A percentile compares a stretch with the other conserved stretches of the same genome.
Evolutionary conservation across 352 stramenopile species (phyloP).

Genomic region (Globisporangium mamillatum): DNA sequence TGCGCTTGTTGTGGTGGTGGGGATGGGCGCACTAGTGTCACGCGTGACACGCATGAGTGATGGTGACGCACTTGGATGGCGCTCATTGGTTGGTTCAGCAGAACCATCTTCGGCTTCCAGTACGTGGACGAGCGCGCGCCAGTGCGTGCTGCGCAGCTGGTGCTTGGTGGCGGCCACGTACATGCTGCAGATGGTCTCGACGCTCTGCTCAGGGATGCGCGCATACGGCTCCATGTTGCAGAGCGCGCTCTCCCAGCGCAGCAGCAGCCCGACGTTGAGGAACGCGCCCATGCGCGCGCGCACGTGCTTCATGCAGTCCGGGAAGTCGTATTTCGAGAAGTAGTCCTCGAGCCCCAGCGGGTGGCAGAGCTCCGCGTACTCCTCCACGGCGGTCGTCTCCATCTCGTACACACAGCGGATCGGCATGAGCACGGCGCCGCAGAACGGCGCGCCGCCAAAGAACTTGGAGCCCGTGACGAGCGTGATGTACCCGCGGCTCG

Average conservation of each 20-base stretch:
- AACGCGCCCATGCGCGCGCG: slow-evolving; percentile 47
- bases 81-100: slow-evolving; percentile 18
- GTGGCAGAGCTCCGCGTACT: slow-evolving; percentile 56
- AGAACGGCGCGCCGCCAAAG: slow-evolving; percentile 84
- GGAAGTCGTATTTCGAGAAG: slow-evolving; percentile 81
- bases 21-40: neutral
- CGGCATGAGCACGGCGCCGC: slow-evolving; percentile 78
- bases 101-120: slow-evolving; percentile 18
- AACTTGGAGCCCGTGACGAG: slow-evolving; percentile 88
- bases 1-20: neutral
- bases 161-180: slow-evolving; percentile 60
- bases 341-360: slow-evolving; percentile 79
- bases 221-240: slow-evolving; percentile 80
- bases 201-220: slow-evolving; percentile 39
- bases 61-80: neutral
- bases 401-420: slow-evolving; percentile 78
- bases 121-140: slow-evolving; percentile 44
- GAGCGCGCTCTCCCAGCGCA: slow-evolving; percentile 81
- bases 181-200: slow-evolving; percentile 49
- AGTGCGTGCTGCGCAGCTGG: slow-evolving; percentile 35
- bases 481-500: slow-evolving; percentile 58
- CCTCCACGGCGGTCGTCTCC: slow-evolving; percentile 56
- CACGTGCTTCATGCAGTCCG: slow-evolving; percentile 59
- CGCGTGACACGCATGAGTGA: neutral
- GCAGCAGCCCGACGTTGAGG: slow-evolving; percentile 73